Evolutionary conservation across 768 basidiomycete species (phyloP).

Genomic region (Termitomyces sp.): DNA sequence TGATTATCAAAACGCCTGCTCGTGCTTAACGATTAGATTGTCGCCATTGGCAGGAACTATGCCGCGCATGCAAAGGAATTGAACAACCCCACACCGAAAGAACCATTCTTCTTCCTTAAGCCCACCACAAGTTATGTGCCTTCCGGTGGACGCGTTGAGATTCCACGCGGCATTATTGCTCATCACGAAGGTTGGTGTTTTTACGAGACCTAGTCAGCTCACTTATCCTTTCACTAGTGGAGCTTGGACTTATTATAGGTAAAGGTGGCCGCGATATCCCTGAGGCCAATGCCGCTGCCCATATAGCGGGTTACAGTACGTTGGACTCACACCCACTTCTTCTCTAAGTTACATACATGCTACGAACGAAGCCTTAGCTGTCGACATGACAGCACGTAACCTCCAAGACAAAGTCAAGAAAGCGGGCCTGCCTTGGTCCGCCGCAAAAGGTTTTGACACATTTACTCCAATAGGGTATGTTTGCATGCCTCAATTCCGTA

Average conservation of each 20-base stretch:
- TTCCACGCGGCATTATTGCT: constrained; percentile 75
- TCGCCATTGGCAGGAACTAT: constrained; percentile 96
- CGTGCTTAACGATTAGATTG: constrained; percentile 47
- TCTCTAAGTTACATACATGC: background rate
- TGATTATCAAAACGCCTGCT: background rate
- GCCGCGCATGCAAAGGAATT: constrained; percentile 89
- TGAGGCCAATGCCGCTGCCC: constrained; percentile 59
- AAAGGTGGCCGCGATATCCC: constrained; percentile 81
- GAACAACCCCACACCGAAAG: constrained; percentile 81
- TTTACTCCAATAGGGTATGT: constrained; percentile 86
- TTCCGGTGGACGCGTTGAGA: constrained; percentile 76
- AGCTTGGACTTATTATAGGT: constrained; percentile 95
- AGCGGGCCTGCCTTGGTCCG: constrained; percentile 94
- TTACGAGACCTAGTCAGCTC: background rate
- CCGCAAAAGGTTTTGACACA: constrained; percentile 95
- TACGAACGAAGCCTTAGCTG: constrained; percentile 64
- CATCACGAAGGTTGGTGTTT: constrained; percentile 80
- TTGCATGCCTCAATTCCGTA: background rate
- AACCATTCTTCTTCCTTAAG: constrained; percentile 98
- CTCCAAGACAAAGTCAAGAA: constrained; percentile 91
- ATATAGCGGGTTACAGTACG: constrained; percentile 91
- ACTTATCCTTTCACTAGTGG: constrained; percentile 46
- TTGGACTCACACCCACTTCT: constrained; percentile 1
- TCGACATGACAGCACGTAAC: constrained; percentile 96
- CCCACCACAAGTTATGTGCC: constrained; percentile 86